phyloP scores from a whole-genome alignment of 768 basidiomycete genomes.

The Mycena leptocephala region DNA sequence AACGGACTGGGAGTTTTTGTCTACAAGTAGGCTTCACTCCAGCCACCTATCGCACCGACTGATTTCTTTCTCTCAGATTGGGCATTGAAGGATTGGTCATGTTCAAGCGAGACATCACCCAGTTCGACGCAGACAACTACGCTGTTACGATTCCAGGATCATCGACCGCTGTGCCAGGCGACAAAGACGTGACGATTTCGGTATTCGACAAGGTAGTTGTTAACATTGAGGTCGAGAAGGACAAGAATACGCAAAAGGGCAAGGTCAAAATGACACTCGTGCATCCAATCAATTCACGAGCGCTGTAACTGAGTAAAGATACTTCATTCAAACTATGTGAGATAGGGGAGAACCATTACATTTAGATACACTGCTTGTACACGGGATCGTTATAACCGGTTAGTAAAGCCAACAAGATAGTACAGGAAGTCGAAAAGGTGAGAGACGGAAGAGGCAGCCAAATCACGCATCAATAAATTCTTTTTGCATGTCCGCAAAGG shows the following conservation, averaged over 20 bases:
- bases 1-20: conserved; percentile 99
- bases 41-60: background rate
- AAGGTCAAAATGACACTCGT: conserved; percentile 89
- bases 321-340: background rate
- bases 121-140: conserved; percentile 95
- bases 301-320: conserved; percentile 45
- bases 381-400: conserved; percentile 15
- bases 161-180: conserved; percentile 36
- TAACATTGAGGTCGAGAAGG: conserved; percentile 94
- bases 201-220: conserved; percentile 97
- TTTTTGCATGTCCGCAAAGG: conserved; percentile 85
- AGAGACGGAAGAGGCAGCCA: background rate
- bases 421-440: conserved; percentile 2
- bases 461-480: conserved; percentile 74
- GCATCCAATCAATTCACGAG: conserved; percentile 73
- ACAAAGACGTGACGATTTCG: conserved; percentile 73
- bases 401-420: conserved; percentile 21
- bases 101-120: conserved; percentile 87
- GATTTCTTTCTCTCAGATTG: conserved; percentile 65
- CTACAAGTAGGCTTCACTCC: conserved; percentile 76
- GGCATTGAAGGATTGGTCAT: conserved; percentile 96
- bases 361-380: conserved; percentile 35
- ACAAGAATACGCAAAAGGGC: conserved; percentile 93
- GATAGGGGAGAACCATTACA: conserved; percentile 19
- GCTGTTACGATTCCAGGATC: conserved; percentile 78